These are phyloP conservation scores for Syzygium syzygioides DNA, from an alignment of 441 rosid genomes.

Conservation along the genomic window DNA sequence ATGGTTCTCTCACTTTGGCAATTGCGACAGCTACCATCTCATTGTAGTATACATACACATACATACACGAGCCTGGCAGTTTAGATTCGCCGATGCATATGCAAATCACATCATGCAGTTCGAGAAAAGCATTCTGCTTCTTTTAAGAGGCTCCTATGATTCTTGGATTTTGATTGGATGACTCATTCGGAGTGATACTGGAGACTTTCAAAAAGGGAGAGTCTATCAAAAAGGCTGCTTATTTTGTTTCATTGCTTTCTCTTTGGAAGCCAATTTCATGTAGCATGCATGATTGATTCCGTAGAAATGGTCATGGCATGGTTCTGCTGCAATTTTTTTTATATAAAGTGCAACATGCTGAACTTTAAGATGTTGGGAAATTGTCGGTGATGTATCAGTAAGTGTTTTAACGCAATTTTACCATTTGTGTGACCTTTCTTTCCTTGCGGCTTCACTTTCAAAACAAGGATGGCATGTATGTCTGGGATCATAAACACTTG, in stretches of 20 bases:
- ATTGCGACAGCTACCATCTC: neutral
- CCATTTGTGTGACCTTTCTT: neutral
- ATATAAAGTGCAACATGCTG: neutral
- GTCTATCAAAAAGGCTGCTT: neutral
- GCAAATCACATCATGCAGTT: constrained; percentile 24
- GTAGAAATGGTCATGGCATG: neutral
- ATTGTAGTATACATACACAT: neutral
- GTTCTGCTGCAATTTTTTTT: neutral
- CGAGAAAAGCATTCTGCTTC: too few relatives aligned
- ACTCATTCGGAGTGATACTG: too few relatives aligned
- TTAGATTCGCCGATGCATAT: too few relatives aligned
- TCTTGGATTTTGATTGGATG: too few relatives aligned
- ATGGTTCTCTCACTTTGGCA: neutral
- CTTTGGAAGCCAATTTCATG: neutral
- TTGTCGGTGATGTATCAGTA: neutral
- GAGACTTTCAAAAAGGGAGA: too few relatives aligned
- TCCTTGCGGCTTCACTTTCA: neutral
- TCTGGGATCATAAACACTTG: too few relatives aligned
- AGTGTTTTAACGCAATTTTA: neutral
- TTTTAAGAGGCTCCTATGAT: neutral
- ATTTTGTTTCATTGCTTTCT: neutral
- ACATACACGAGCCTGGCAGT: too few relatives aligned
- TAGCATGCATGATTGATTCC: neutral
- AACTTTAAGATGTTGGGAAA: neutral
- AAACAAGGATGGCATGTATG: neutral